Base-by-base conservation (phyloP, 129 eudicot species). In the Arctium lappa region DNA sequence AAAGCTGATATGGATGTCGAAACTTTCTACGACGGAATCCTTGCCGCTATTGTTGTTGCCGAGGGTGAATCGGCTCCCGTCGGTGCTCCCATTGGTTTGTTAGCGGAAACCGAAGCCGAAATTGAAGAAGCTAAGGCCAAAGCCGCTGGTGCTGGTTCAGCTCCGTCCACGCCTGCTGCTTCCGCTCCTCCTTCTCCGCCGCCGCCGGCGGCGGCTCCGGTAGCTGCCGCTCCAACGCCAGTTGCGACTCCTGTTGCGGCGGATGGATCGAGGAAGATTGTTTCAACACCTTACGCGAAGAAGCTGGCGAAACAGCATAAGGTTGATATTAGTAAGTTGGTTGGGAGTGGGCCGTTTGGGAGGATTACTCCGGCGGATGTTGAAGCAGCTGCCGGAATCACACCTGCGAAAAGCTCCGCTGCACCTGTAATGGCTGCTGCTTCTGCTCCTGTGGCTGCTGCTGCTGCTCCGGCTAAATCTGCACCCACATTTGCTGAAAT, bases 1-100 rank as follows among this genome's bases (percentile, higher is more conserved):
- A 94, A 94, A 62, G 98, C 98, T 0, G 98, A 94, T 75, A 94
- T 94, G 98, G 98, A 94, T 37, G 98, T 92, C 1, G 98, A 94
- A 39, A 92, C 98, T 0, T 94, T 94, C 84, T 92, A 94, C 72
- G 97, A 88, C 16, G 98, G 97, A 0, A 90, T 91, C 9, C 78
- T 94, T 0, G 98, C 96, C 13, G 98, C 91, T 1, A 94, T 94
- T 40, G 98, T 94, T 50, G 96, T 92, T 29, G 85, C 86, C 1
- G 98, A 89, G 22, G 97, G 97, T 1, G 97, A 92, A 22, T 32
- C 91, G 2, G 97, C 98, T 13, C 97, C 97, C 0, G 98, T 94
- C 16, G 98, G 98, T 15, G 87, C 98, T 39, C 92, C 97, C 18
- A 94, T 94, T 72, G 97, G 94, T 0, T 60, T 94, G 12, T 76